Conservation (phyloP, 2,329 filamentous ascomycete species). For the Fusarium dimerum region DNA sequence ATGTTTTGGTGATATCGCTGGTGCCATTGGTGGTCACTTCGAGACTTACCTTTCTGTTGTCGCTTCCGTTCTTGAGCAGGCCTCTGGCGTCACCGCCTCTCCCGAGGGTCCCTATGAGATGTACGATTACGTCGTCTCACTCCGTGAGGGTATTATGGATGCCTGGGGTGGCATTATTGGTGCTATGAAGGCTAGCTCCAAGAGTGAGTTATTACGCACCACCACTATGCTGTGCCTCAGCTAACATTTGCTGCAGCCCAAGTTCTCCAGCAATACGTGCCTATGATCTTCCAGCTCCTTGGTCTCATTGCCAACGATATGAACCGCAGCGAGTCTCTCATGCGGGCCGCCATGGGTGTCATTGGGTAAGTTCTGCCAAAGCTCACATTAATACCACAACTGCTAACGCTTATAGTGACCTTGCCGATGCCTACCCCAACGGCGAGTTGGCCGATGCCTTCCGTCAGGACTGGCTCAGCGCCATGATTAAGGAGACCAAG, state of each 20-base stretch:
- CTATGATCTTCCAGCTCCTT: constrained; percentile 84
- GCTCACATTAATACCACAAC: no score
- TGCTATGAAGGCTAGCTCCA: constrained; percentile 82
- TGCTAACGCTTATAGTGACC: constrained; percentile 62
- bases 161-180: constrained; percentile 97
- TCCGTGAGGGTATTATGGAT: constrained; percentile 98
- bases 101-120: constrained; percentile 89
- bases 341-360: constrained; percentile 95
- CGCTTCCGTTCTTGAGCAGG: constrained; percentile 91
- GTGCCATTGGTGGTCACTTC: constrained; percentile 88
- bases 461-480: constrained; percentile 86
- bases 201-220: constrained; percentile 58
- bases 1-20: constrained; percentile 96
- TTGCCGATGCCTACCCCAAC: constrained; percentile 90
- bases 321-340: constrained; percentile 87
- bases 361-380: constrained; percentile 69
- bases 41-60: constrained; percentile 92
- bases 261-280: constrained; percentile 74
- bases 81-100: constrained; percentile 76
- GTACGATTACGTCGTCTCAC: constrained; percentile 92
- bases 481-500: constrained; percentile 89
- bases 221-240: constrained; percentile 21
- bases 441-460: constrained; percentile 84
- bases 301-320: constrained; percentile 77
- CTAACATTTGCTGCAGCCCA: constrained; percentile 51